Conservation (phyloP, 805 yeast species). For the Starmerella tilneyi region DNA sequence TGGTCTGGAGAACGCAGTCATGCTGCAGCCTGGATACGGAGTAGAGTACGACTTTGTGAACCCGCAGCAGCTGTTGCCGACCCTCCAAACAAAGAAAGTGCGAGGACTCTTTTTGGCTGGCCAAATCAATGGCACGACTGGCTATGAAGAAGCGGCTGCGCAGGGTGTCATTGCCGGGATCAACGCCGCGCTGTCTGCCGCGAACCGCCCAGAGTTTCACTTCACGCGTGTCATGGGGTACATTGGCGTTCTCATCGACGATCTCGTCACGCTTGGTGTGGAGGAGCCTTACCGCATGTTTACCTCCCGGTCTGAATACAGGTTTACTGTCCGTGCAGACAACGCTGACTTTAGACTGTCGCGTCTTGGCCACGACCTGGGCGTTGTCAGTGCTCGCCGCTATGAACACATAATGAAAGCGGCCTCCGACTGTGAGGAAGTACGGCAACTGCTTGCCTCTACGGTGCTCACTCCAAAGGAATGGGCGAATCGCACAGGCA, state of each 20-base stretch:
- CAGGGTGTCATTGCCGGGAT: constrained; percentile 95
- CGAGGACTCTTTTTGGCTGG: constrained; percentile 83
- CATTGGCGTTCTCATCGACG: constrained; percentile 87
- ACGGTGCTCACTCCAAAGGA: constrained; percentile 43
- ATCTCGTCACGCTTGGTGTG: constrained; percentile 87
- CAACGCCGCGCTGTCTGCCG: constrained; percentile 65
- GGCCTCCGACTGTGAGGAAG: constrained; percentile 35
- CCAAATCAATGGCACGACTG: constrained; percentile 97
- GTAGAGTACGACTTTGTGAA: constrained; percentile 96
- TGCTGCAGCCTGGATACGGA: constrained; percentile 96
- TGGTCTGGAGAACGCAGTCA: constrained; percentile 78
- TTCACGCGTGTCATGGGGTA: constrained; percentile 75
- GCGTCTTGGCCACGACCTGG: constrained; percentile 49
- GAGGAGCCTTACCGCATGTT: constrained; percentile 97
- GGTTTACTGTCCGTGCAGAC: constrained; percentile 83
- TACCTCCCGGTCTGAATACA: constrained; percentile 87
- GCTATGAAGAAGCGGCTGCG: constrained; percentile 97
- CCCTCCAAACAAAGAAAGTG: constrained; percentile 72
- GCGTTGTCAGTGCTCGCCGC: constrained; percentile 56
- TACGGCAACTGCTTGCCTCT: constrained; percentile 39
- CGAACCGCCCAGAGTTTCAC: constrained; percentile 38
- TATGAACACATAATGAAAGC: constrained; percentile 43
- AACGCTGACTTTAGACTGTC: constrained; percentile 87
- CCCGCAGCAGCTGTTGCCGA: constrained; percentile 70
- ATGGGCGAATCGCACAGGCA: constrained; percentile 49